Evolutionary conservation across 345 rosid genomes (phyloP).

Genomic region (Moringa oleifera): DNA sequence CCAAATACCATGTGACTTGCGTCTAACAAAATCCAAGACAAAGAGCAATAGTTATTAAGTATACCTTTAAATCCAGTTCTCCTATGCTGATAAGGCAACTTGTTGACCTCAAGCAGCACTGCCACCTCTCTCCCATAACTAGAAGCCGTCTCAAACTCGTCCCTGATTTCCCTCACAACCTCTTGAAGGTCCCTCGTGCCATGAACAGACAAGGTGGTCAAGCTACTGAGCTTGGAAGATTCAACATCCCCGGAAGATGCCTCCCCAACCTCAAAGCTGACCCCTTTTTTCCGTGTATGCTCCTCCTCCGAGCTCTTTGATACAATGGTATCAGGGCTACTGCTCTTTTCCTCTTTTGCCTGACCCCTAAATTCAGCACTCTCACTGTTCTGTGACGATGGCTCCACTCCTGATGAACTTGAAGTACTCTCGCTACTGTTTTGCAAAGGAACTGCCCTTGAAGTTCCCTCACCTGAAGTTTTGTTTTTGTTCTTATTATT

Average conservation of each 20-base stretch:
- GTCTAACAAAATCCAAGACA: background rate
- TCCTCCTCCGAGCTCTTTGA: slow-evolving; percentile 48
- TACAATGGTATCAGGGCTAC: slow-evolving; percentile 37
- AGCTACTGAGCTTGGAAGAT: slow-evolving; percentile 58
- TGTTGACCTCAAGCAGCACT: slow-evolving; percentile 79
- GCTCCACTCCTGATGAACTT: slow-evolving; percentile 21
- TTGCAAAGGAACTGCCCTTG: slow-evolving; percentile 43
- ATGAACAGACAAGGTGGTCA: slow-evolving; percentile 58
- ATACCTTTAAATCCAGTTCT: slow-evolving; percentile 62
- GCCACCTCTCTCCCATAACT: slow-evolving; percentile 85
- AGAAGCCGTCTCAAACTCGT: slow-evolving; percentile 76
- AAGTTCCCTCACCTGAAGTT: slow-evolving; percentile 61
- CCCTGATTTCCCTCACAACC: slow-evolving; percentile 77
- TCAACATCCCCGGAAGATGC: slow-evolving; percentile 37
- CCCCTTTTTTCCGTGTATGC: slow-evolving; percentile 48
- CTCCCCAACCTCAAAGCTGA: slow-evolving; percentile 76
- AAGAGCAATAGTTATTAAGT: background rate
- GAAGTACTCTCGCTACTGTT: slow-evolving; percentile 29
- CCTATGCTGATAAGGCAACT: slow-evolving; percentile 71
- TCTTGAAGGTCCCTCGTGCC: slow-evolving; percentile 78
- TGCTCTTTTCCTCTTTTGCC: slow-evolving; percentile 15
- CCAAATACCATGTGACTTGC: no score
- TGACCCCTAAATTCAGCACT: slow-evolving; percentile 19
- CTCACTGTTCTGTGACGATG: slow-evolving; percentile 26
- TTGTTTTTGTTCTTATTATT: slow-evolving; percentile 23